These are phyloP conservation scores for Scenedesmus sp. DNA, from an alignment of 163 green algal species.

Conservation along the genomic window DNA sequence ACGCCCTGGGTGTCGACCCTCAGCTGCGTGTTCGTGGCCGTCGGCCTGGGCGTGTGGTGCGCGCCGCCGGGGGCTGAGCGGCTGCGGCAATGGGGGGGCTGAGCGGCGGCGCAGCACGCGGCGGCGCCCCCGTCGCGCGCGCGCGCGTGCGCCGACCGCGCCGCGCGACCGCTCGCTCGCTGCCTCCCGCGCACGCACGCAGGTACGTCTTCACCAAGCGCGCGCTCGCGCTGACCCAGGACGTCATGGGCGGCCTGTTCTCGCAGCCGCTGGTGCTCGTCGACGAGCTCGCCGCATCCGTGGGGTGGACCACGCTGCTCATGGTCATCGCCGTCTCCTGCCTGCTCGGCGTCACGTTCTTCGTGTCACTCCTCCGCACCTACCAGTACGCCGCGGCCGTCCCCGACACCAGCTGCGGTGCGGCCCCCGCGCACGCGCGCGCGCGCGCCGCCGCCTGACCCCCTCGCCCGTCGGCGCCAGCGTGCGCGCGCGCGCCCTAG, in stretches of 20 bases:
- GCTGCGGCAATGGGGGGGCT: too few species aligned
- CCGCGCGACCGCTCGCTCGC: too few species aligned
- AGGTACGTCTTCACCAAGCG: constrained; percentile 35
- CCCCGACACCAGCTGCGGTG: constrained; percentile 24
- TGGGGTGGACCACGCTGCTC: constrained; percentile 25
- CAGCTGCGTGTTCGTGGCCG: constrained; percentile 26
- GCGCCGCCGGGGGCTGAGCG: too few species aligned
- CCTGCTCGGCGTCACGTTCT: constrained; percentile 22
- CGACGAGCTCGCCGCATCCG: background rate
- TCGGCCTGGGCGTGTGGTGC: constrained; percentile 39
- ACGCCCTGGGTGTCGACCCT: constrained; percentile 36
- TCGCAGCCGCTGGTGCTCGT: background rate
- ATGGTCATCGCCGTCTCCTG: constrained; percentile 32
- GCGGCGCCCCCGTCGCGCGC: background rate
- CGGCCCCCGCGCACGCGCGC: background rate
- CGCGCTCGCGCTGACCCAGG: constrained; percentile 1
- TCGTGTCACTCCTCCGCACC: constrained; percentile 26
- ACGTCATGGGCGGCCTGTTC: background rate
- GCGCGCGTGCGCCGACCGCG: background rate
- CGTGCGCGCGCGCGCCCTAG: background rate
- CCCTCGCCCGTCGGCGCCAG: background rate
- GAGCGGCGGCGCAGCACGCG: background rate
- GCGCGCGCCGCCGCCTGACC: background rate
- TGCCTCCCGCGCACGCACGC: background rate
- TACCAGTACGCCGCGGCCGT: constrained; percentile 39